A percentile compares a stretch with the other conserved stretches of the same genome.
These are phyloP conservation scores for Clavispora vitiphila DNA, from an alignment of 805 yeast genomes.

Conservation along the genomic window DNA sequence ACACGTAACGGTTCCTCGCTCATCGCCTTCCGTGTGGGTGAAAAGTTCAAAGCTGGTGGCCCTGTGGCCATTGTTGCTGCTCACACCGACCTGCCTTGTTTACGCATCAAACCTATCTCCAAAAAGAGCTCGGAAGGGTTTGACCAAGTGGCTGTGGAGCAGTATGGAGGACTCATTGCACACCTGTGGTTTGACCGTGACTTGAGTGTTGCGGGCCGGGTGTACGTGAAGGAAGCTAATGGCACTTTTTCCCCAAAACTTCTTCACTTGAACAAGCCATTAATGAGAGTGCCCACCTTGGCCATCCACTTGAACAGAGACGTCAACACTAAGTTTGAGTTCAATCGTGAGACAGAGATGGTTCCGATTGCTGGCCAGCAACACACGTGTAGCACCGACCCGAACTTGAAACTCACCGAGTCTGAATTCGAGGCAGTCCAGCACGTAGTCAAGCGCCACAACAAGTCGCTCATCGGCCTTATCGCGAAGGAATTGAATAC, in stretches of 20 bases:
- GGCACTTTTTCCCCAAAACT: constrained; percentile 59
- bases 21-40: constrained; percentile 82
- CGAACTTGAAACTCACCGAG: constrained; percentile 41
- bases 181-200: constrained; percentile 98
- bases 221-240: constrained; percentile 50
- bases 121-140: constrained; percentile 67
- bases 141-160: constrained; percentile 86
- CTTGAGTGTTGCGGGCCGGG: constrained; percentile 87
- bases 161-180: constrained; percentile 95
- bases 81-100: constrained; percentile 91
- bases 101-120: constrained; percentile 85
- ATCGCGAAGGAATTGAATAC: constrained; percentile 64
- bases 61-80: constrained; percentile 91
- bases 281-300: constrained; percentile 82
- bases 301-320: constrained; percentile 88
- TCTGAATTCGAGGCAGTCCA: constrained; percentile 63
- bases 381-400: constrained; percentile 46
- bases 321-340: constrained; percentile 73
- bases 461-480: constrained; percentile 59
- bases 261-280: constrained; percentile 76
- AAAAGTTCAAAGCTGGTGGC: constrained; percentile 65
- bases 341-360: constrained; percentile 82
- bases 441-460: constrained; percentile 69
- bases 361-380: constrained; percentile 76
- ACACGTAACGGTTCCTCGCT: constrained; percentile 88